Evolutionary conservation across 1,284 basidiomycete species (phyloP), one percentile per base, ranked within the genome.

Genomic region (Ganoderma leucocontextum): DNA sequence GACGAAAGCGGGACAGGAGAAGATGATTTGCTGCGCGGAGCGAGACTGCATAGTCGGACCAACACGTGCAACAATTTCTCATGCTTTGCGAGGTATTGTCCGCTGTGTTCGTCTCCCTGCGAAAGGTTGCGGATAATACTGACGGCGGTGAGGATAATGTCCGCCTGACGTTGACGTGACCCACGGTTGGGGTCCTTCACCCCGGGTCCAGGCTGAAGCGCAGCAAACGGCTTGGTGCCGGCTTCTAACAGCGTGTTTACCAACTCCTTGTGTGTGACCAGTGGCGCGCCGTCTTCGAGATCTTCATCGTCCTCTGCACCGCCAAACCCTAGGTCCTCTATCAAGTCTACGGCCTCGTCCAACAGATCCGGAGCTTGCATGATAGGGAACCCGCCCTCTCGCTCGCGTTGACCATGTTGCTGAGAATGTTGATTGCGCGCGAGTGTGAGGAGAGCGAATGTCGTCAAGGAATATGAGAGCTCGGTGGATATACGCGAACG

Each of bases 121-220:
- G 95, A 90, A 71, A 98, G 86, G 81, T 98, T 98, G 61, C 95
- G 93, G 62, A 99, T 82, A 73, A 99, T 91, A 76, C 94, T 96
- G 60, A 92, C 79, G 53, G 94, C 85, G 1, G 91, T 83, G 38
- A 96, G 84, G 53, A 97, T 85, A 62, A 91, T 80, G 68, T 93
- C 91, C 35, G 86, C 90, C 38, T 88, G 87, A n/a, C 89, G 87
- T 73, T 87, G 90, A 58, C 83, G 82, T 6, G 86, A 89, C 41
- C 87, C 90, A 35, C 78, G 70, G 38, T 79, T 78, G 44, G 79
- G 77, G 68, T 87, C 83, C 74, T 85, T 87, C 58, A 78, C 77
- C 22, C 85, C 86, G 75, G 87, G 87, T 38, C 78, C 82, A 39
- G 64, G 77, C 71, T 83, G 78, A 19, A 92, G 82, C 35, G 80